Evolutionary conservation across 1,284 basidiomycete genomes (phyloP), one percentile per base, ranked within the genome.

Genomic region (Mycena sp.): DNA sequence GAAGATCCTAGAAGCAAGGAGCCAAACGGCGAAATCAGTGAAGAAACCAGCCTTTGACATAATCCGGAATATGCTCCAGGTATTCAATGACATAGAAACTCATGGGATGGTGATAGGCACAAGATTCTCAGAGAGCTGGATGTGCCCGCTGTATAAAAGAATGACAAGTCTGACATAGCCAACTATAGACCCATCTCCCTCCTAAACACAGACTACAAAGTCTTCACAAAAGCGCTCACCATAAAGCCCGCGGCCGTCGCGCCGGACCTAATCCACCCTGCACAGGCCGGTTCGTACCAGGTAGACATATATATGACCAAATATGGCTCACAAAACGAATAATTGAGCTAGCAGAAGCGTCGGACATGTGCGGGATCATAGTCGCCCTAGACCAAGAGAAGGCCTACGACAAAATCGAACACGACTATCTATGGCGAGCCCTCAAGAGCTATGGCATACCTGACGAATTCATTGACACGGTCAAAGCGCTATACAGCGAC

Each of bases 271-370:
- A 65, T 71, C 2, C 61, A 70, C 44, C 16, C 5, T 4, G 53
- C 61, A 46, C 71, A 72, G 50, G 71, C 70, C 16, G 32, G 32
- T 35, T 35, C 14, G 32, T 35, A 35, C 32, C 32, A 35, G 32
- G 32, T 9, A 35, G 32, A 14, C 32, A 35, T 35, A 35, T 35
- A 7, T 35, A 35, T 35, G 32, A 35, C 32, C 32, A 35, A 35
- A 35, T 35, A 9, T 35, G 32, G 32, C 32, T 35, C 9, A 35
- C 32, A 14, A 35, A 35, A 35, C 68, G 71, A 23, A 61, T 72
- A 10, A 58, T 68, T 0, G 51, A 71, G 2, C 66, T 62, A 17
- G 68, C 70, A 12, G 71, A 73, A n/a, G 35, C 43, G 0, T 54
- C 37, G 11, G 62, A 71, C 21, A 28, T 57, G 29, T 55, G 72